Base-by-base conservation (phyloP, 164 flowering plant species). In the Annona squamosa region DNA sequence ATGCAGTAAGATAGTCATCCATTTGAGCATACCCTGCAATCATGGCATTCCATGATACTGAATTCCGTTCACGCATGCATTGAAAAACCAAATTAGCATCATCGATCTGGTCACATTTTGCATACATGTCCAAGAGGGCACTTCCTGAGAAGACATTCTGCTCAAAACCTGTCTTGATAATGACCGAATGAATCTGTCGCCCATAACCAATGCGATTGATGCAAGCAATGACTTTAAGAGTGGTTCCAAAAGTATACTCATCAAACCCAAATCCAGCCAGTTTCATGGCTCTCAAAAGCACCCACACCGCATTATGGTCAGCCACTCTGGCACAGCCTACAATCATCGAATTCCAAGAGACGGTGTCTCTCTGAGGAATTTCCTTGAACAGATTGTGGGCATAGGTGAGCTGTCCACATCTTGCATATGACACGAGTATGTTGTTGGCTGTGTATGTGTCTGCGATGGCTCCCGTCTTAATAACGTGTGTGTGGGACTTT, bases 311-410 rank as follows among this genome's bases (percentile, higher is more conserved):
- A 65, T 66, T 76, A 5, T 82, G 75, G 46, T 74, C 62, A 56
- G 91, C 90, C 44, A 42, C 72, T 72, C 86, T 84, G 1, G 85
- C 86, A 73, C 81, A 82, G 1, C 89, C 92, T 67, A 90, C 74
- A 43, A 91, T 84, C 82, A 91, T 77, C n/a, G 94, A 78, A 79
- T 93, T 93, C 98, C 97, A 91, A 52, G 98, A 81, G 37, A 86
- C 89, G 2, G 84, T 76, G 73, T 93, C 98, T 82, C 87, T 83
- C 62, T 82, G 81, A 10, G 86, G 85, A 86, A 88, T 93, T 83
- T 86, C 88, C 67, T 85, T 90, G 85, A 93, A 91, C 88, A 90
- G 52, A n/a, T 83, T 68, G 74, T 46, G 80, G 7, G 94, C 94
- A 76, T 52, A 0, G 16, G 45, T 46, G 9, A 87, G 41, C 1